Evolutionary conservation across 345 rosid genomes (phyloP).

Genomic region (Eutrema japonicum): DNA sequence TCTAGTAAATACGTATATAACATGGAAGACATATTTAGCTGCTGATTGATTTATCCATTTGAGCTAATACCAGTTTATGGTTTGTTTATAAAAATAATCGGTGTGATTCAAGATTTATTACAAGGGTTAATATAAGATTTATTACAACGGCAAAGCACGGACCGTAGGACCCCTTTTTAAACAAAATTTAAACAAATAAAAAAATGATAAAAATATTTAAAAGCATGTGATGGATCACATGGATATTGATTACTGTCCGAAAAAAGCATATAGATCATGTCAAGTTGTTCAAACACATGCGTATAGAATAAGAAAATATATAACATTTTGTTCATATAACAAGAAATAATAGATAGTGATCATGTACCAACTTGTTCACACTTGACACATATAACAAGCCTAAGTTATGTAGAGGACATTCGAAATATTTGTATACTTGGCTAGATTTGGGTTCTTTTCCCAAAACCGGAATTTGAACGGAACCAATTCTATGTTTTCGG

Average conservation of each 20-base stretch:
- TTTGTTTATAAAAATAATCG: background rate
- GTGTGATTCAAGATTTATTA: constrained; percentile 18
- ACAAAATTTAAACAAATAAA: background rate
- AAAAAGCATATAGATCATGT: constrained; percentile 29
- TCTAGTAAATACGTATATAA: no score
- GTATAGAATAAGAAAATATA: background rate
- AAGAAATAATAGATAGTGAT: background rate
- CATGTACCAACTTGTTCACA: constrained; percentile 6
- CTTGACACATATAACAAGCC: background rate
- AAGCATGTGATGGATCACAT: constrained; percentile 48
- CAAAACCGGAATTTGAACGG: background rate
- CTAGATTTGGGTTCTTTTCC: constrained; percentile 1
- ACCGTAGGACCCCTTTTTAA: constrained; percentile 33
- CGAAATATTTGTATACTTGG: background rate
- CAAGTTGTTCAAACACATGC: constrained; percentile 43
- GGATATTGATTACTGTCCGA: constrained; percentile 37
- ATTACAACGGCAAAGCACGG: constrained; percentile 29
- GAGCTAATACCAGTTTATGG: background rate
- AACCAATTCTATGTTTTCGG: background rate
- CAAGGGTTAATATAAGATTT: background rate
- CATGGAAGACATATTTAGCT: background rate
- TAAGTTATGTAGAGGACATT: background rate
- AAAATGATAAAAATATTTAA: constrained; percentile 17
- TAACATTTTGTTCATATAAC: background rate
- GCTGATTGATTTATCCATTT: background rate